Evolutionary conservation across 2,329 filamentous ascomycete genomes (phyloP), one percentile per base, ranked within the genome.

Genomic region (Cordyceps javanica): DNA sequence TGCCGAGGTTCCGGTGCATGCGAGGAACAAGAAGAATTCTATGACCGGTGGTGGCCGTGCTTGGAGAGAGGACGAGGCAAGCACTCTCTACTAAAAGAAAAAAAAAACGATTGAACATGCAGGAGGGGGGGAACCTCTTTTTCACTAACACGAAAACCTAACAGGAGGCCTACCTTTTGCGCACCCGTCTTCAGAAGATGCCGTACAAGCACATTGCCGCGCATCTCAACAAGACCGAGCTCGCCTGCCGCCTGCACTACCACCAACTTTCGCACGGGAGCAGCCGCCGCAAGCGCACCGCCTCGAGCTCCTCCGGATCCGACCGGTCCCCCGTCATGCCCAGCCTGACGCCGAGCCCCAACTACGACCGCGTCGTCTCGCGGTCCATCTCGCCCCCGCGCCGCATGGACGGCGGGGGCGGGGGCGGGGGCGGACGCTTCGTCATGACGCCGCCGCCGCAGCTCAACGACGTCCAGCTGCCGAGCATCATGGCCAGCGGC

Each of bases 121-220:
- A n/a, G n/a, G n/a, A n/a, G n/a, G n/a, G n/a, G n/a, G n/a, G n/a
- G n/a, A n/a, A n/a, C n/a, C n/a, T n/a, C 34, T 36, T 7, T 7
- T 55, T 25, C 57, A 46, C 55, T 66, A 54, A 63, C 53, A 55
- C 55, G 50, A n/a, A n/a, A n/a, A 41, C 10, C 11, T 23, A 49
- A 61, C 62, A 93, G 89, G 90, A 94, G 75, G 82, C 86, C 59
- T 94, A 93, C 71, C 85, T 94, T 56, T 81, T 94, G 60, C 88
- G 91, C 73, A 92, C 88, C 60, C 88, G 90, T 59, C 82, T 90
- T 67, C 88, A 92, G 67, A 93, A 93, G 75, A 91, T 93, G 85
- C 90, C 90, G 0, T 94, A 94, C 75, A 94, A 93, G 79, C 89
- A 93, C 70, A 94, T 94, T 69, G 90, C 90, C 59, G 83, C 87